Conservation (phyloP, 495 filamentous ascomycete genomes). For the Penicillium angulare region DNA sequence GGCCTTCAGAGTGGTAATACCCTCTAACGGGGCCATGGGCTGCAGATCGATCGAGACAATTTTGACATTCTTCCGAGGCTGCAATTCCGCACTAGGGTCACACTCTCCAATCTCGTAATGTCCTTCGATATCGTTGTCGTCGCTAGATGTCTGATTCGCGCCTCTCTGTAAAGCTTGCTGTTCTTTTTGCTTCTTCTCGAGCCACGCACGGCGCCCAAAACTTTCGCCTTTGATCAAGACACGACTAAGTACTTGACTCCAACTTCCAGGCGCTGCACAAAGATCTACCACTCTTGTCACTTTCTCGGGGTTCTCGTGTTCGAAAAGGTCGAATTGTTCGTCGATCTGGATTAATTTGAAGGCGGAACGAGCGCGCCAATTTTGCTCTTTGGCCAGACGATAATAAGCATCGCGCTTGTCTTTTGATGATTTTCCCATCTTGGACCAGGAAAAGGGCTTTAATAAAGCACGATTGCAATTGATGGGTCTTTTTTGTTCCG, state of each 20-base stretch:
- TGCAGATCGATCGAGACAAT: conserved; percentile 96
- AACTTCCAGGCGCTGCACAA: conserved; percentile 93
- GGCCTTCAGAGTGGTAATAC: conserved; percentile 85
- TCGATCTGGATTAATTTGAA: conserved; percentile 97
- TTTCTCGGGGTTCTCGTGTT: conserved; percentile 51
- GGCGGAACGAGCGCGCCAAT: conserved; percentile 92
- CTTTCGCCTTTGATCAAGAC: conserved; percentile 90
- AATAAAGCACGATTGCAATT: background rate
- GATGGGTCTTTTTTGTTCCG: background rate
- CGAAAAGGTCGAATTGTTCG: conserved; percentile 94
- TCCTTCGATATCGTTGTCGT: conserved; percentile 22
- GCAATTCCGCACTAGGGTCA: conserved; percentile 36
- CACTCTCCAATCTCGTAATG: conserved; percentile 27
- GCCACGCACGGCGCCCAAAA: conserved; percentile 80
- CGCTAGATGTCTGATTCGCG: conserved; percentile 1
- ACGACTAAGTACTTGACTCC: conserved; percentile 93
- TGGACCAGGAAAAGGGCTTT: conserved; percentile 1
- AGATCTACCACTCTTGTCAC: conserved; percentile 95
- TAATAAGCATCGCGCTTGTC: conserved; percentile 99
- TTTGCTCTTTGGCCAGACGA: conserved; percentile 95
- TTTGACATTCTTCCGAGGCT: conserved; percentile 72
- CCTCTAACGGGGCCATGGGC: conserved; percentile 88
- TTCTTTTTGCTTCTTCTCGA: conserved; percentile 69
- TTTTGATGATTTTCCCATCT: conserved; percentile 97
- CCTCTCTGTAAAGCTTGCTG: conserved; percentile 40